A percentile compares a stretch with the other conserved stretches of the same genome.
phyloP scores from a whole-genome alignment of 2,329 filamentous ascomycete species.

The Scytalidium sp. region DNA sequence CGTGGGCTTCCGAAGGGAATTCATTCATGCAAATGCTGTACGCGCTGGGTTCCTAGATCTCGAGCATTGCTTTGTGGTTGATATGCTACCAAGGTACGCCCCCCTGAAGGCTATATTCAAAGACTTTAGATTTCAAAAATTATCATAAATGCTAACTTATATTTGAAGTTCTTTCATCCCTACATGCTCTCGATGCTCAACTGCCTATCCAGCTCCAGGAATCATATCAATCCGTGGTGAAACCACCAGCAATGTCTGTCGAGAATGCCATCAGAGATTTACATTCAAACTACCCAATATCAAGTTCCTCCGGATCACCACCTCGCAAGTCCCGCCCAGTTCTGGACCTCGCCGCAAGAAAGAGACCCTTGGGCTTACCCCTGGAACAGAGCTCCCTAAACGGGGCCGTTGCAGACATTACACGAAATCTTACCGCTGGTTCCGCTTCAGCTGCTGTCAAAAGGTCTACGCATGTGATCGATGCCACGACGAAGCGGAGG shows the following conservation, averaged over 20 bases:
- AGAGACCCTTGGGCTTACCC: conserved; percentile 54
- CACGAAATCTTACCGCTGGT: conserved; percentile 58
- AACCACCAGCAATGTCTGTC: conserved; percentile 69
- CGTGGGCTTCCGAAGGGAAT: conserved; percentile 59
- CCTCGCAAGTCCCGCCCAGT: conserved; percentile 36
- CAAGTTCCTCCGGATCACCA: conserved; percentile 71
- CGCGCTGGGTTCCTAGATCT: conserved; percentile 77
- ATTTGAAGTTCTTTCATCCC: conserved; percentile 72
- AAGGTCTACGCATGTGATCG: conserved; percentile 61
- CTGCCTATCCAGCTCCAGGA: conserved; percentile 56
- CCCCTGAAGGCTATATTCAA: no score
- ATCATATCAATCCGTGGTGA: conserved; percentile 73
- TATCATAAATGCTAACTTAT: conserved; percentile 1
- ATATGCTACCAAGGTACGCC: conserved; percentile 67
- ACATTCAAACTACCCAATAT: conserved; percentile 75
- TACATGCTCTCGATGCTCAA: conserved; percentile 75
- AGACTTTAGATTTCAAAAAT: no score
- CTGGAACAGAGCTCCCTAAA: conserved; percentile 52
- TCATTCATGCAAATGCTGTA: conserved; percentile 71
- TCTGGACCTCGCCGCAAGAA: conserved; percentile 39
- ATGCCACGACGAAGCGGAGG: conserved; percentile 71
- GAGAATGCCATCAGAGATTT: conserved; percentile 77
- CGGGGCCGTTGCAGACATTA: conserved; percentile 57
- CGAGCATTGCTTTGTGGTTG: conserved; percentile 69
- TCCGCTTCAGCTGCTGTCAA: conserved; percentile 61